A percentile compares a stretch with the other conserved stretches of the same genome.
Conservation (phyloP, 306 rosid species). For the Sindora glabra region DNA sequence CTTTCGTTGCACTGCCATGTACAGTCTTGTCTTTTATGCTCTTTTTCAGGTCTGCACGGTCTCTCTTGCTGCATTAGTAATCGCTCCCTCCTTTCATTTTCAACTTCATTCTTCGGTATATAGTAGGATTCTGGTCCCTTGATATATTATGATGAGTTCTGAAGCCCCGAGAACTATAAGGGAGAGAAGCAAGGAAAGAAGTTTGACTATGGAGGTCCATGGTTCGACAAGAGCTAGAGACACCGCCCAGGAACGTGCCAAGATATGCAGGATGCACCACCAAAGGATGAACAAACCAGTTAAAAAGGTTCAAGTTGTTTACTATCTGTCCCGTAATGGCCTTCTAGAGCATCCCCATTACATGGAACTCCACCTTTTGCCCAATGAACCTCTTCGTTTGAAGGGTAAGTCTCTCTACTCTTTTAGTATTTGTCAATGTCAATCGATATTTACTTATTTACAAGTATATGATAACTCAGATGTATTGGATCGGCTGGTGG, state of each 20-base stretch:
- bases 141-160: too few relatives aligned
- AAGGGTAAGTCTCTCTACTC: too few relatives aligned
- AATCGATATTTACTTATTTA: neutral
- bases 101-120: too few relatives aligned
- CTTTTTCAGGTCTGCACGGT: too few relatives aligned
- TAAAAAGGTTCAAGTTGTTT: slow-evolving; percentile 68
- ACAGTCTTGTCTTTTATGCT: too few relatives aligned
- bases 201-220: slow-evolving; percentile 52
- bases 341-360: slow-evolving; percentile 82
- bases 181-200: neutral
- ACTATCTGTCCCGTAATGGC: slow-evolving; percentile 81
- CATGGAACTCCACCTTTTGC: slow-evolving; percentile 55
- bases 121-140: too few relatives aligned
- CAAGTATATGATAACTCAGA: slow-evolving; percentile 41
- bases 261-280: slow-evolving; percentile 40
- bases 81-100: too few relatives aligned
- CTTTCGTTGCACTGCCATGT: too few relatives aligned
- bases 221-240: slow-evolving; percentile 43
- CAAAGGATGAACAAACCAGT: slow-evolving; percentile 29
- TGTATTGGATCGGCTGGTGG: slow-evolving; percentile 63
- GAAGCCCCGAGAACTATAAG: neutral
- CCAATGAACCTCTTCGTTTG: slow-evolving; percentile 73
- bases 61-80: too few relatives aligned
- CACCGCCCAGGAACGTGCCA: slow-evolving; percentile 54
- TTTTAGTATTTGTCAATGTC: too few relatives aligned